Base-by-base conservation (phyloP, 2,329 filamentous ascomycete genomes). In the Cladosporium sp. region DNA sequence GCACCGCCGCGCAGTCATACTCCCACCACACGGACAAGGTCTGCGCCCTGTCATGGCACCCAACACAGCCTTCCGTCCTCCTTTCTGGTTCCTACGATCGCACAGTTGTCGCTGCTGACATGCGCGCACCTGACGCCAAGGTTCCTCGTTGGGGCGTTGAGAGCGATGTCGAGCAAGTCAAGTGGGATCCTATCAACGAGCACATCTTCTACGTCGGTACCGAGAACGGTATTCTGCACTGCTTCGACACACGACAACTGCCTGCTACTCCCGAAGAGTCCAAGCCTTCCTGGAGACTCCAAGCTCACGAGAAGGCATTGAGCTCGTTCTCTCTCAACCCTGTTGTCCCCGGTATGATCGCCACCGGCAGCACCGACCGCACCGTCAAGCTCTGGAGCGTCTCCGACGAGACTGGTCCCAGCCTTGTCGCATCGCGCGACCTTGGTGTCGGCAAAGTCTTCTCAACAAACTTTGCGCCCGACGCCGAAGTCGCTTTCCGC, bases 321-420 rank as follows among this genome's bases (percentile, higher is more conserved):
- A 96, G 93, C 10, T 89, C 92, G 0, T 97, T 99, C 77, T 93
- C 97, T 78, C 87, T 98, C 80, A 98, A 97, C 83, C 85, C 89
- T 3, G 83, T 89, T 59, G 92, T 99, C 67, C 94, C 95, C 1
- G 95, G 95, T 52, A 97, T 92, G 84, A 87, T 99, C 80, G 95
- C 88, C 15, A 98, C 95, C 0, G 95, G 93, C 3, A 97, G 93
- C 2, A 93, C 92, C 15, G 95, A 99, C 83, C 94, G 92, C 83
- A 92, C 90, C 6, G 93, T 98, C 73, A 99, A 99, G 84, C 84
- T 99, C 66, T 99, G 95, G 95, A 97, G 97, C 80, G 88, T 97
- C 66, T 67, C 71, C 32, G 68, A 68, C 14, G 86, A 90, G 72
- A 86, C 87, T 49, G 93, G 92, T 2, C 95, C 95, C 1, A 91